These are phyloP conservation scores for Sporothrix globosa DNA, from an alignment of 2,329 filamentous ascomycete species.

Conservation along the genomic window DNA sequence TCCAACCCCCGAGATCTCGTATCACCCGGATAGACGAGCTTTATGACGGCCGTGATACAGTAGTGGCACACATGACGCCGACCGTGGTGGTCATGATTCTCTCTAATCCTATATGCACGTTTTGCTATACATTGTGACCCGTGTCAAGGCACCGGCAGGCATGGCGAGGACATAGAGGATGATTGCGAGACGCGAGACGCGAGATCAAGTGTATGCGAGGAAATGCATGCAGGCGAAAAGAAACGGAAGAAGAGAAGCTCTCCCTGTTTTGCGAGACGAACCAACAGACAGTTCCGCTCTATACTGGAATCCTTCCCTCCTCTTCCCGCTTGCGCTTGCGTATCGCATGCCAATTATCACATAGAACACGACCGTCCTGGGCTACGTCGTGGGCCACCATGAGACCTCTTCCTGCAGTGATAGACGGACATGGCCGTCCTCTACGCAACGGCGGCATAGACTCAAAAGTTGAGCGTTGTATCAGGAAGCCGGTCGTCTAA, in stretches of 20 bases:
- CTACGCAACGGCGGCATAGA: not conserved
- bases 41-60: not conserved
- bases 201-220: slow-evolving; percentile 17
- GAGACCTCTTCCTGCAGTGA: slow-evolving; percentile 11
- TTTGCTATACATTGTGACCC: not conserved
- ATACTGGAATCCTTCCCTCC: not conserved
- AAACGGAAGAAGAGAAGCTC: not conserved
- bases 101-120: not conserved
- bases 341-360: slow-evolving; percentile 11
- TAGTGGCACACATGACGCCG: not conserved
- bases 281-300: not conserved
- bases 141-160: not conserved
- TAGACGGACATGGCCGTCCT: slow-evolving; percentile 18
- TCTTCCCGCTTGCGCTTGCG: not conserved
- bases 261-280: not conserved
- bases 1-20: slow-evolving; percentile 9
- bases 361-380: not conserved
- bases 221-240: slow-evolving; percentile 5
- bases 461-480: not conserved
- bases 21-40: slow-evolving; percentile 25
- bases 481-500: no score
- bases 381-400: not conserved
- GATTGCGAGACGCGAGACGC: slow-evolving; percentile 4
- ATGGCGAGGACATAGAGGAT: not conserved
- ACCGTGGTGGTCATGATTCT: no score